Conservation (phyloP, 768 basidiomycete genomes). For the Galerina marginata region DNA sequence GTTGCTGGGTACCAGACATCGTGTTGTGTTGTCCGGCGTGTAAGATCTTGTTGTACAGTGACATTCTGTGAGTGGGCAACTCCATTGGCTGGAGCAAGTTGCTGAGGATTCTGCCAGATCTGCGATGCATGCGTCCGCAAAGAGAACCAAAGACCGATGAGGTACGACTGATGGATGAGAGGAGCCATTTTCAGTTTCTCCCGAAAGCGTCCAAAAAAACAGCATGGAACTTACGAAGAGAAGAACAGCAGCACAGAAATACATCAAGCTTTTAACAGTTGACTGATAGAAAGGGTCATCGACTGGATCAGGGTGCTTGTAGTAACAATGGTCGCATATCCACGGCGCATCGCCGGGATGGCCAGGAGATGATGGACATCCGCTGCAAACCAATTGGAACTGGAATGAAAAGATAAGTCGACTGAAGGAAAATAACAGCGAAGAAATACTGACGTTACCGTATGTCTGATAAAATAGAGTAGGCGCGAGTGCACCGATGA, state of each 20-base stretch:
- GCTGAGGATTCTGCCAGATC: conserved; percentile 98
- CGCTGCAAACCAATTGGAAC: conserved; percentile 89
- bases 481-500: conserved; percentile 93
- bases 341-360: conserved; percentile 58
- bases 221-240: conserved; percentile 70
- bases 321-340: conserved; percentile 92
- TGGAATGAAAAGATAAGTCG: conserved; percentile 36
- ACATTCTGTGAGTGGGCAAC: conserved; percentile 59
- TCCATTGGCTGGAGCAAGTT: conserved; percentile 74
- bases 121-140: conserved; percentile 96
- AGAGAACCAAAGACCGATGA: conserved; percentile 98
- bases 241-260: conserved; percentile 90
- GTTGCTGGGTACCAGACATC: conserved; percentile 23
- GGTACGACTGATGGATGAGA: conserved; percentile 75
- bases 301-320: conserved; percentile 92
- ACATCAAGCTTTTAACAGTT: conserved; percentile 95
- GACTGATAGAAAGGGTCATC: conserved; percentile 96
- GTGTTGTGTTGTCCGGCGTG: conserved; percentile 36
- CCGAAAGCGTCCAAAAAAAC: not conserved
- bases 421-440: not conserved
- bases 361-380: conserved; percentile 63
- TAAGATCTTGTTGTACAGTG: conserved; percentile 66
- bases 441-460: conserved; percentile 74
- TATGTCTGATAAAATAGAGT: conserved; percentile 98
- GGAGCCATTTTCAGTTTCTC: conserved; percentile 8